Conservation (phyloP, 768 basidiomycete species). For the Naematelia aurantialba region DNA sequence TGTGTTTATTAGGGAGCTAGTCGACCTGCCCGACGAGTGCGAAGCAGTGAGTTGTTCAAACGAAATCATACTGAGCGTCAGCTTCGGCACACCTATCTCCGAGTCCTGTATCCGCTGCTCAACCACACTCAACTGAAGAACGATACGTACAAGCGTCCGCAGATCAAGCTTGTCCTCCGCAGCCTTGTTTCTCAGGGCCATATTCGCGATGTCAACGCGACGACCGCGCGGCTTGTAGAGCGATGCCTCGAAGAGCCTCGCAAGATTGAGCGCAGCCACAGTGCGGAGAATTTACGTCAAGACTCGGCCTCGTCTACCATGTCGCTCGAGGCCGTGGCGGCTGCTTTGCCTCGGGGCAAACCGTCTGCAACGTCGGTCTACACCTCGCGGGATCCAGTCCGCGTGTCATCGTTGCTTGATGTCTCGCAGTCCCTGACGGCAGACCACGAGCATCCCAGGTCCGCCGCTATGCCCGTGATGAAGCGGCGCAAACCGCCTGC, state of each 20-base stretch:
- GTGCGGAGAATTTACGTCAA: slow-evolving; percentile 32
- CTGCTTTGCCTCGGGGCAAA: slow-evolving; percentile 20
- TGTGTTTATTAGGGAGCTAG: slow-evolving; percentile 91
- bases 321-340: slow-evolving; percentile 34
- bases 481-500: slow-evolving; percentile 31
- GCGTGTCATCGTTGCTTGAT: slow-evolving; percentile 38
- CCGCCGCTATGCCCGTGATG: slow-evolving; percentile 12
- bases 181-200: slow-evolving; percentile 67
- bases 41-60: slow-evolving; percentile 66
- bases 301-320: slow-evolving; percentile 28
- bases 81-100: slow-evolving; percentile 93
- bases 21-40: slow-evolving; percentile 85
- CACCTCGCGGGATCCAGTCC: slow-evolving; percentile 43
- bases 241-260: slow-evolving; percentile 62
- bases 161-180: slow-evolving; percentile 78
- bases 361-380: slow-evolving; percentile 33
- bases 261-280: slow-evolving; percentile 35
- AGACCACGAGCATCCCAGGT: slow-evolving; percentile 8
- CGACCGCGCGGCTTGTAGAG: slow-evolving; percentile 85
- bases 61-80: slow-evolving; percentile 41
- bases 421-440: slow-evolving; percentile 30
- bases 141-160: slow-evolving; percentile 83
- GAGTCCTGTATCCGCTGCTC: slow-evolving; percentile 90
- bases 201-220: slow-evolving; percentile 77
- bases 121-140: slow-evolving; percentile 85